Conservation (phyloP, 345 rosid species). For the Eucalyptus curtisii region DNA sequence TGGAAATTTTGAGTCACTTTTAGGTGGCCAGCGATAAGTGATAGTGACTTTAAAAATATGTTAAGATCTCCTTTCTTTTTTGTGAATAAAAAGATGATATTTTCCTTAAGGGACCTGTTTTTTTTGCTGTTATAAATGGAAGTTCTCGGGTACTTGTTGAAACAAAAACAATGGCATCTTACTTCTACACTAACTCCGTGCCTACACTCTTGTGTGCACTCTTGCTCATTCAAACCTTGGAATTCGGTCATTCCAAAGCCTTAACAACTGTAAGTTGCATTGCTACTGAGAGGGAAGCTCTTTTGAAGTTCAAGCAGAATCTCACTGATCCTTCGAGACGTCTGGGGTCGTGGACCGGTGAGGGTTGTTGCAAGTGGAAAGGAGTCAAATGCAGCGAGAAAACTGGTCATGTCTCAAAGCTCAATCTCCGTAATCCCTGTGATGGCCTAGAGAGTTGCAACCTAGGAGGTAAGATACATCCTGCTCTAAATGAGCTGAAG, state of each 20-base stretch:
- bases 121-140: not conserved
- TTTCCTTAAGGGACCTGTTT: not conserved
- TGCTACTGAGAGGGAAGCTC: not conserved
- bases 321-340: not conserved
- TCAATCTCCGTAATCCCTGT: constrained; percentile 9
- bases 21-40: not conserved
- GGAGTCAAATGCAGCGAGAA: not conserved
- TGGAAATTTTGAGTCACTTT: not conserved
- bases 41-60: not conserved
- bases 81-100: not conserved
- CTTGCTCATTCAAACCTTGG: not conserved
- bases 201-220: not conserved
- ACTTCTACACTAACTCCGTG: not conserved
- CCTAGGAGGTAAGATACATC: not conserved
- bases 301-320: not conserved
- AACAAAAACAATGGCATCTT: not conserved
- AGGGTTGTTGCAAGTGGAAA: not conserved
- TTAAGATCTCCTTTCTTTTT: no score
- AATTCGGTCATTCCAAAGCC: not conserved
- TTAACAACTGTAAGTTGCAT: not conserved
- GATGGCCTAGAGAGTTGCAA: not conserved
- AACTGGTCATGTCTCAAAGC: not conserved
- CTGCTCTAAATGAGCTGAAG: not conserved
- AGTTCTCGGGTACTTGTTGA: not conserved
- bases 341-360: not conserved